phyloP scores from a whole-genome alignment of 441 rosid species.

The Pelargonium citronellum region DNA sequence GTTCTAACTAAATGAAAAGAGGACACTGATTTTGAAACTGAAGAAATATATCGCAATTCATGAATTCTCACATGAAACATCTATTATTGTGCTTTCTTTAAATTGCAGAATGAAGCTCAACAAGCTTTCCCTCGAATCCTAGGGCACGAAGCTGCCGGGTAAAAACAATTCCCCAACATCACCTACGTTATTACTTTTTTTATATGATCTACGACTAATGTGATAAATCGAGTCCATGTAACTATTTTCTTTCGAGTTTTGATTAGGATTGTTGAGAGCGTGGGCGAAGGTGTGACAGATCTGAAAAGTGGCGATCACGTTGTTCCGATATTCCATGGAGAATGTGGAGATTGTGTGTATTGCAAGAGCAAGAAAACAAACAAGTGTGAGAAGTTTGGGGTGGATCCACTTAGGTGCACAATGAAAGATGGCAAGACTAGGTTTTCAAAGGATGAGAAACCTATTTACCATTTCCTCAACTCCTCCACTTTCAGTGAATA shows the following conservation, averaged over 20 bases:
- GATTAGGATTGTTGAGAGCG: constrained; percentile 37
- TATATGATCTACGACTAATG: no score
- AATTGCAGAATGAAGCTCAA: constrained; percentile 33
- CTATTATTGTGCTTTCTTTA: not conserved
- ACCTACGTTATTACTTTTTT: no score
- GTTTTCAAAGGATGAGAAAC: constrained; percentile 31
- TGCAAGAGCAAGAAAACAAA: constrained; percentile 30
- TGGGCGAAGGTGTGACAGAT: constrained; percentile 36
- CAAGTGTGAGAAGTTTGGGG: constrained; percentile 29
- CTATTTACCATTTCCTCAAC: constrained; percentile 42
- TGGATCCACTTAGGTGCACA: constrained; percentile 28
- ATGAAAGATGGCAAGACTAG: constrained; percentile 41
- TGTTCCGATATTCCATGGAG: constrained; percentile 41
- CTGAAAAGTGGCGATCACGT: constrained; percentile 38
- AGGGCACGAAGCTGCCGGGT: constrained; percentile 52
- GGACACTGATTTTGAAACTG: no score
- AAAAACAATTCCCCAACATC: not conserved
- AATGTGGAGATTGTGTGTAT: constrained; percentile 33
- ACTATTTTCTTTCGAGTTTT: not conserved
- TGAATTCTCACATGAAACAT: not conserved
- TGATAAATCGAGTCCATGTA: not conserved
- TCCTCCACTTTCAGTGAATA: constrained; percentile 45
- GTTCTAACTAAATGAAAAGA: no score
- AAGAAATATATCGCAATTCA: no score
- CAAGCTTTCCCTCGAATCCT: constrained; percentile 38